Base-by-base conservation (phyloP, 768 basidiomycete species). In the Mrakia blollopis region DNA sequence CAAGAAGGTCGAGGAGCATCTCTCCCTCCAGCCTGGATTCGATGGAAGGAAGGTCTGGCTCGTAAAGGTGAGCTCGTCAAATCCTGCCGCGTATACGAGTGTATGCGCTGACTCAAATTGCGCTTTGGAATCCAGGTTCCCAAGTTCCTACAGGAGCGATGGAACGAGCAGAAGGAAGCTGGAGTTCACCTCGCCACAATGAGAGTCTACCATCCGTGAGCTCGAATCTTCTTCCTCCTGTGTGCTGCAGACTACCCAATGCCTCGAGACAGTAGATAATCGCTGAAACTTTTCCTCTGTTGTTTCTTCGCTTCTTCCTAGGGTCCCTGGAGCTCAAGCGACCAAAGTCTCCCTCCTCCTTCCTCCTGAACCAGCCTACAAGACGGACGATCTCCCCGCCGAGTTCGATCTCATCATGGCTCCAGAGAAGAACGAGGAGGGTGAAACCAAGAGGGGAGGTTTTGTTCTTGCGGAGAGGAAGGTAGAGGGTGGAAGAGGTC, bases 331-430 rank as follows among this genome's bases (percentile, higher is more conserved):
- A 50, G 47, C 47, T 76, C 28, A 79, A 47, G 28, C 79, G 80
- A 80, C 70, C 50, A 80, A 73, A 67, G 80, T 78, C 32, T 73
- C 78, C 47, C 78, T 79, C 54, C 63, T 77, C 69, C 79, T 79
- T 10, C 74, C 84, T 83, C 1, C 87, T 85, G 69, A 85, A 85
- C 70, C 87, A 87, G 65, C 87, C 16, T 83, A 82, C 54, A 78
- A 81, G 30, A 80, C 79, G n/a, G 63, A 77, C 0, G 80, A 80
- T 28, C 80, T 85, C 30, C 84, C 84, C 7, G 91, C 91, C 80
- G 88, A 89, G 83, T 98, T 93, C 84, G 92, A 93, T 80, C 86
- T 98, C 47, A 90, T 92, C 61, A 92, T 96, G 88, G 30, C 69
- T 23, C 67, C 67, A 21, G 67, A 54, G 0, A 37, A 73, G 32